These are phyloP conservation scores for Scedosporium apiospermum DNA, from an alignment of 2,329 filamentous ascomycete genomes.

Conservation along the genomic window DNA sequence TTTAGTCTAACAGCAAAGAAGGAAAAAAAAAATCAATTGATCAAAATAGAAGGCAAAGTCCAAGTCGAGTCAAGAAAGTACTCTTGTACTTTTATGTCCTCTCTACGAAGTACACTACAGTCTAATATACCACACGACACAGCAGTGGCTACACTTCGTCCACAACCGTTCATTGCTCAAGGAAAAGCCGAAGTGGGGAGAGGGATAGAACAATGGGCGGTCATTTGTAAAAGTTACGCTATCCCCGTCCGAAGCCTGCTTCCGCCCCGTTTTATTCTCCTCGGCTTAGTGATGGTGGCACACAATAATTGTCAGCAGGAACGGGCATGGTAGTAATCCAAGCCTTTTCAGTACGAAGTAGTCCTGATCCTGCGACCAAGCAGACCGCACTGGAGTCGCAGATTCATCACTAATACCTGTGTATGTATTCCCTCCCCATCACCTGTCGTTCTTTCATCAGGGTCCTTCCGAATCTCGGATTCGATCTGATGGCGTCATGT, in stretches of 20 bases:
- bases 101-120: no score
- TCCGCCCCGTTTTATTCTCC: not conserved
- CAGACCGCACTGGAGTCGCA: no score
- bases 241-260: not conserved
- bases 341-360: not conserved
- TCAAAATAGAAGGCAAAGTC: no score
- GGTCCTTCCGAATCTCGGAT: no score
- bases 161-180: no score
- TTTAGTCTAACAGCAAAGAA: no score
- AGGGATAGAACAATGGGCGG: not conserved
- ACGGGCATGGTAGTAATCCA: not conserved
- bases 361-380: not conserved
- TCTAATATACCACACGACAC: no score
- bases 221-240: conserved; percentile 1
- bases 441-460: no score
- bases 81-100: not conserved
- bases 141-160: not conserved
- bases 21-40: no score
- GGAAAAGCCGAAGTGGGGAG: not conserved
- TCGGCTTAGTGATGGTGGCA: conserved; percentile 5
- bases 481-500: no score
- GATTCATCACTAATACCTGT: no score
- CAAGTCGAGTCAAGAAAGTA: not conserved
- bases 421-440: no score
- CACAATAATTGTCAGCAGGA: conserved; percentile 5